Conservation (phyloP, 2,329 filamentous ascomycete genomes). For the Penicillium carneum region DNA sequence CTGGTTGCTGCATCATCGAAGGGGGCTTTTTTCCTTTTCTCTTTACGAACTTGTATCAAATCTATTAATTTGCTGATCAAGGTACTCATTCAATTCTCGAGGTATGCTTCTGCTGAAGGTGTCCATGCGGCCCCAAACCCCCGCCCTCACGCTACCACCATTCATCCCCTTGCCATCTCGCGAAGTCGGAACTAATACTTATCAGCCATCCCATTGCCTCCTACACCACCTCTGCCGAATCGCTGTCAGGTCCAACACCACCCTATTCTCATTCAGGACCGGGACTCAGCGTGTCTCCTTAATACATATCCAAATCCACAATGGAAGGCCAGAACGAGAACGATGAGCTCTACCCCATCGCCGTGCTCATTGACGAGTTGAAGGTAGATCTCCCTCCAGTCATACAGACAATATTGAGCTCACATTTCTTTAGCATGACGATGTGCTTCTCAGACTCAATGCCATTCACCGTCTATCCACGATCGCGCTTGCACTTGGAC, state of each 20-base stretch:
- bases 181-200: conserved; percentile 29
- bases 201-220: conserved; percentile 16
- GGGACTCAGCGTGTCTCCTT: conserved; percentile 40
- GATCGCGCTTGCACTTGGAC: conserved; percentile 92
- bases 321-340: conserved; percentile 93
- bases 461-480: conserved; percentile 97
- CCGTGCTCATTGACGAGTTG: conserved; percentile 98
- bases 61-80: conserved; percentile 30
- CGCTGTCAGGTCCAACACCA: conserved; percentile 30
- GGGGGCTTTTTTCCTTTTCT: conserved; percentile 14
- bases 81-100: conserved; percentile 17
- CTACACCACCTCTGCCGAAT: conserved; percentile 11
- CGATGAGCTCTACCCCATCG: conserved; percentile 99
- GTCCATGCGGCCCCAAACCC: conserved; percentile 48
- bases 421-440: conserved; percentile 77
- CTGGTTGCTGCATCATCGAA: conserved; percentile 28
- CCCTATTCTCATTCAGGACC: conserved; percentile 40
- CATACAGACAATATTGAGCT: conserved; percentile 25
- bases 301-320: conserved; percentile 54
- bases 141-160: conserved; percentile 41
- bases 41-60: conserved; percentile 8
- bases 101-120: conserved; percentile 40
- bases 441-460: conserved; percentile 96
- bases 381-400: conserved; percentile 68
- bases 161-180: conserved; percentile 38